Conservation (phyloP, 75 land plant genomes). For the Larix kaempferi region DNA sequence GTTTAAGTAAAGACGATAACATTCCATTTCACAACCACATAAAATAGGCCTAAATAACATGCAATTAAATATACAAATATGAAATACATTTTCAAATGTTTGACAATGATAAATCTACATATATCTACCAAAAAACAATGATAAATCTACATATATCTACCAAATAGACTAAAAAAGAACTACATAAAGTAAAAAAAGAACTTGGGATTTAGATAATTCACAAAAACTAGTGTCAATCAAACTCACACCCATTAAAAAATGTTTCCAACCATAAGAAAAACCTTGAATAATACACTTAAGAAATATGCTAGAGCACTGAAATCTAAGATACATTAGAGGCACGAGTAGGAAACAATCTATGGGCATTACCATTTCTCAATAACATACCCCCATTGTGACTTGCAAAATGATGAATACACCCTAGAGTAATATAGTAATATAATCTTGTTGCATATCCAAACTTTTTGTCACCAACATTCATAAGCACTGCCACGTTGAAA, state of each 20-base stretch:
- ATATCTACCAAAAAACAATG: slow-evolving; percentile 6
- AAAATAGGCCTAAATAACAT: too few relatives aligned
- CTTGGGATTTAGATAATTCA: not conserved
- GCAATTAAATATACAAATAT: not conserved
- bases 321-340: slow-evolving; percentile 6
- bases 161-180: not conserved
- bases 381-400: slow-evolving; percentile 3
- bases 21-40: too few relatives aligned
- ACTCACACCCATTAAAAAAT: not conserved
- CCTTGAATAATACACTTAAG: slow-evolving; percentile 7
- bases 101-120: not conserved
- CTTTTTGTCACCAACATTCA: slow-evolving; percentile 95
- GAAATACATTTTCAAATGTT: slow-evolving; percentile 2
- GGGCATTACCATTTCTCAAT: not conserved
- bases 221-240: not conserved
- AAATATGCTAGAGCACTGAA: slow-evolving; percentile 9
- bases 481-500: slow-evolving; percentile 80
- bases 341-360: not conserved
- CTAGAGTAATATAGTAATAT: not conserved
- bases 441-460: slow-evolving; percentile 33
- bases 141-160: not conserved
- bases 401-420: slow-evolving; percentile 2
- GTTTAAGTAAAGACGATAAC: not conserved
- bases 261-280: not conserved
- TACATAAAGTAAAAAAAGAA: too few relatives aligned